Evolutionary conservation across 768 basidiomycete species (phyloP).

Genomic region (Boletus rufocinnamomeus): DNA sequence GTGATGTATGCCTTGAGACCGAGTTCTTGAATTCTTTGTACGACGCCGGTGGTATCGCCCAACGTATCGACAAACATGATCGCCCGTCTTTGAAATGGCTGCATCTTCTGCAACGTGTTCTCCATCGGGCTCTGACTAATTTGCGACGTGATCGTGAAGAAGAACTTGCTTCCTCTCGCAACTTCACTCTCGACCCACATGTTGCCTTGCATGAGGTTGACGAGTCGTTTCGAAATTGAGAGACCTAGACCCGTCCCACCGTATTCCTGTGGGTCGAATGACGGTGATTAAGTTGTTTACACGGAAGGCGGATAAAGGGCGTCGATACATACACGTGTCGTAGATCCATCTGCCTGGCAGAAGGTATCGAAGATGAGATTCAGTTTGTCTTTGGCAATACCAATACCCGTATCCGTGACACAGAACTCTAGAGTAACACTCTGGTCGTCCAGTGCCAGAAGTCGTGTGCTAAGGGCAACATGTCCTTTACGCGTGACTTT

Average conservation of each 20-base stretch:
- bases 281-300: constrained; percentile 19
- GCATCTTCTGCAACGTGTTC: constrained; percentile 73
- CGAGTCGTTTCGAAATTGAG: constrained; percentile 96
- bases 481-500: constrained; percentile 80
- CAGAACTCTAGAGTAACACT: constrained; percentile 94
- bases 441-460: constrained; percentile 77
- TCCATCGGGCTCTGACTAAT: constrained; percentile 77
- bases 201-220: constrained; percentile 96
- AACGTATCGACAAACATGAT: constrained; percentile 93
- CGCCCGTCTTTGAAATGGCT: constrained; percentile 82
- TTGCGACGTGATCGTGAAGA: constrained; percentile 92
- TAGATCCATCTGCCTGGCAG: constrained; percentile 98
- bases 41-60: constrained; percentile 72
- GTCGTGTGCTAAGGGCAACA: constrained; percentile 84
- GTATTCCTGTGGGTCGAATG: constrained; percentile 65
- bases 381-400: constrained; percentile 97
- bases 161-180: constrained; percentile 90
- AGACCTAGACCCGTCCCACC: constrained; percentile 96
- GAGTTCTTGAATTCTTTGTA: constrained; percentile 74
- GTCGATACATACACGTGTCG: constrained; percentile 69
- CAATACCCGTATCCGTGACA: constrained; percentile 97
- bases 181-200: constrained; percentile 99
- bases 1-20: constrained; percentile 77
- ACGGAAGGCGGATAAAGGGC: constrained; percentile 8
- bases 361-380: constrained; percentile 99